Conservation (phyloP, 2,329 filamentous ascomycete species). For the Elsinoe necatrix region DNA sequence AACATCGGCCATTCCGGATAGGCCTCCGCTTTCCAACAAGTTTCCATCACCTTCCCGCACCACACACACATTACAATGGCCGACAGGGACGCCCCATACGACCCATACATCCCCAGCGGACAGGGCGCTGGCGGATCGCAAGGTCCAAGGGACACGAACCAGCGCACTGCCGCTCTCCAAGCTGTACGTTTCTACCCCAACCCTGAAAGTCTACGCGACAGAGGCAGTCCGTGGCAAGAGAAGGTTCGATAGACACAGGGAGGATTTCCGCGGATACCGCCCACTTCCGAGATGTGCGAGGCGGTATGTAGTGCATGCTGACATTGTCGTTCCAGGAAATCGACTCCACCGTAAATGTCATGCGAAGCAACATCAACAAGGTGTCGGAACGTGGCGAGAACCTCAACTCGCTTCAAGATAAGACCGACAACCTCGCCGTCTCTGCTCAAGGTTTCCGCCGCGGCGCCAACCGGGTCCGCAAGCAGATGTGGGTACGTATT, state of each 20-base stretch:
- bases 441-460: constrained; percentile 94
- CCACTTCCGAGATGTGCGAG: neutral
- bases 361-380: constrained; percentile 97
- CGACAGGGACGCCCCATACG: constrained; percentile 61
- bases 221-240: neutral
- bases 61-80: constrained; percentile 38
- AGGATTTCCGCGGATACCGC: neutral
- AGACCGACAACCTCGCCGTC: constrained; percentile 84
- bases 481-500: constrained; percentile 61
- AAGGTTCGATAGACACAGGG: neutral
- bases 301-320: neutral
- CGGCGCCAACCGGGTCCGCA: constrained; percentile 87
- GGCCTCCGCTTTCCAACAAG: constrained; percentile 1
- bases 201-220: neutral
- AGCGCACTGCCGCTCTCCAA: constrained; percentile 67
- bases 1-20: constrained; percentile 1
- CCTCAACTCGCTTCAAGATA: constrained; percentile 81
- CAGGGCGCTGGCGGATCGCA: constrained; percentile 41
- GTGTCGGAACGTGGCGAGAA: constrained; percentile 86
- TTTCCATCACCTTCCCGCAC: neutral
- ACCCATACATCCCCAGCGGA: constrained; percentile 72
- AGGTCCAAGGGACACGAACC: constrained; percentile 46
- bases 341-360: constrained; percentile 86
- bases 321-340: constrained; percentile 63
- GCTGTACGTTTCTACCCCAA: constrained; percentile 56